Base-by-base conservation (phyloP, 768 basidiomycete species). In the Tylopilus vinaceipallidus region DNA sequence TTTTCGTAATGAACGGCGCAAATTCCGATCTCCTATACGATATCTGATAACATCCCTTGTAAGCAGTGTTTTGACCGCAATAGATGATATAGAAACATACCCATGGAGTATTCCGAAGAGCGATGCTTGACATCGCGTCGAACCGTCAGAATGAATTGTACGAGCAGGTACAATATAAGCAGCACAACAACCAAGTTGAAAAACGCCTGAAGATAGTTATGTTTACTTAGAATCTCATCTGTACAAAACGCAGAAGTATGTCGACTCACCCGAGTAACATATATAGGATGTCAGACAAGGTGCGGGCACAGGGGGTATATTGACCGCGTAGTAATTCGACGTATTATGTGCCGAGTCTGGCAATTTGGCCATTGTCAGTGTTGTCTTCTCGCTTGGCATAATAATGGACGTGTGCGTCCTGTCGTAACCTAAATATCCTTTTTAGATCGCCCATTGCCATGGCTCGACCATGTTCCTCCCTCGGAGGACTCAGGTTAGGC, bases 121-220 rank as follows among this genome's bases (percentile, higher is more conserved):
- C 90, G 83, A 33, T 91, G 84, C 55, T 86, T 82, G 20, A 99
- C 93, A 64, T 99, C 95, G 45, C 82, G 79, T 59, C 92, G 88
- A 29, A 99, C 85, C 9, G 93, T 94, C 50, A 89, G 72, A 62
- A 98, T 85, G 71, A 95, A 93, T 64, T 88, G 85, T 39, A 94
- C 71, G 38, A 87, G 74, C 50, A 98, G 76, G 65, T 94, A 97
- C 54, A 99, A 72, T 61, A 91, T 87, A 41, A 95, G 73, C 34
- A 90, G 59, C 41, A 93, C 82, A 32, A 98, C 79, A 6, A 88
- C 84, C 20, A 90, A 71, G 68, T 98, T 97, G 74, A 97, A 97
- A 69, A 90, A 83, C 71, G 98, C 91, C 65, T 98, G 95, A 17
- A 95, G 74, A 68, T 98, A 98, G 53, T 91, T 90, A 53, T 36